phyloP scores from a whole-genome alignment of 192 early-diverging fungal species.

The Haplosporangium gracile region DNA sequence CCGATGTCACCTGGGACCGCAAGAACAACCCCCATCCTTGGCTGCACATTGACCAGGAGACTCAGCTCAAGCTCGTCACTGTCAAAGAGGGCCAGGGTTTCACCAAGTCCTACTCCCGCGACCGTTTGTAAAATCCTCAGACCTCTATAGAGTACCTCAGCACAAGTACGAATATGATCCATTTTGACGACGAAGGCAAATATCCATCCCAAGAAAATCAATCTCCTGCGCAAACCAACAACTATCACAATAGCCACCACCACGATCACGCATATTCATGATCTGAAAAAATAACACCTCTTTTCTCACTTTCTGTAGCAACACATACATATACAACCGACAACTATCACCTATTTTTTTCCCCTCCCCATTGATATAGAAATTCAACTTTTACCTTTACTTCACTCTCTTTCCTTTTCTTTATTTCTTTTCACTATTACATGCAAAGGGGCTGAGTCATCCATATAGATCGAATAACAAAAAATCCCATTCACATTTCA shows the following conservation, averaged over 20 bases:
- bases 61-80: constrained; percentile 70
- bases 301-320: not conserved
- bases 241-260: not conserved
- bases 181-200: not conserved
- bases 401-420: not conserved
- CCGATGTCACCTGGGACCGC: constrained; percentile 72
- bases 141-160: not conserved
- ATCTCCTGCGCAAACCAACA: not conserved
- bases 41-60: constrained; percentile 70
- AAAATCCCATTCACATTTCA: no score
- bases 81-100: constrained; percentile 71
- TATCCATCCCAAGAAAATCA: not conserved
- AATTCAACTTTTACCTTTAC: not conserved
- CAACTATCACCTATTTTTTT: not conserved
- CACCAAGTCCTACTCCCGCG: constrained; percentile 67
- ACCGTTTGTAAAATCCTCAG: constrained; percentile 56
- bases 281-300: not conserved
- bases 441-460: no score
- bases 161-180: not conserved
- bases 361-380: not conserved
- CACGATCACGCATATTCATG: not conserved
- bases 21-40: constrained; percentile 66
- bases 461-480: no score
- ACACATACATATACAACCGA: not conserved
- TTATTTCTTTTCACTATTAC: not conserved